These are phyloP conservation scores for Magnolia officinalis DNA, from an alignment of 164 flowering plant species.

Conservation along the genomic window DNA sequence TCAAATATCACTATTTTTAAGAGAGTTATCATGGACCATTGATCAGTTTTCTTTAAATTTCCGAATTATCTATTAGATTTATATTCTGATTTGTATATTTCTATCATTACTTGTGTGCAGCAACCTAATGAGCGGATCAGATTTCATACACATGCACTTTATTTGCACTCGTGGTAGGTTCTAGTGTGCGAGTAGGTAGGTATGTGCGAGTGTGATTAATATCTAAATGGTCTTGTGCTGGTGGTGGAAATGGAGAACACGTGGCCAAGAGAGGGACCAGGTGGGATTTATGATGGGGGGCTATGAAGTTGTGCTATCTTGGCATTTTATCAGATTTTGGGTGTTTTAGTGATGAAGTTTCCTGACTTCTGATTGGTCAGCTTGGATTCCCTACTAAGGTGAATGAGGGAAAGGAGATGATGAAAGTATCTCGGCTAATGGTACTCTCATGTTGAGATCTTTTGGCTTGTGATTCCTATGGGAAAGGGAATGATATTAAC, in stretches of 20 bases:
- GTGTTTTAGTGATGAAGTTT: conserved; percentile 42
- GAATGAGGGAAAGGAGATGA: background rate
- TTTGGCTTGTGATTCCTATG: background rate
- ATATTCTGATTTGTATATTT: too few relatives aligned
- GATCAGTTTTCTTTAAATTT: too few relatives aligned
- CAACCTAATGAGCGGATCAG: too few relatives aligned
- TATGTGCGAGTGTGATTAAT: background rate
- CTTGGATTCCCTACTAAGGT: conserved; percentile 39
- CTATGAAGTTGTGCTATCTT: background rate
- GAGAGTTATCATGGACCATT: too few relatives aligned
- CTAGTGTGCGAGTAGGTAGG: background rate
- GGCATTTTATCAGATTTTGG: conserved; percentile 24
- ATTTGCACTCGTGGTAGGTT: too few relatives aligned
- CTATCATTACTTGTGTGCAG: too few relatives aligned
- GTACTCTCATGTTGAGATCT: background rate
- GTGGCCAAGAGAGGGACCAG: conserved; percentile 40
- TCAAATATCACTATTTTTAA: too few relatives aligned
- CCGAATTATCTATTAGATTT: too few relatives aligned
- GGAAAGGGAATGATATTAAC: background rate
- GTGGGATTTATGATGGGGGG: conserved; percentile 3
- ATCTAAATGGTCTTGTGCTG: conserved; percentile 24
- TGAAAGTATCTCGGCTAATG: background rate
- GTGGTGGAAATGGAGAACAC: conserved; percentile 55
- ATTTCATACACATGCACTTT: too few relatives aligned
- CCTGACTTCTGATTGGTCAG: conserved; percentile 62